Conservation (phyloP, 2,329 filamentous ascomycete genomes). For the Ramularia endophylla region DNA sequence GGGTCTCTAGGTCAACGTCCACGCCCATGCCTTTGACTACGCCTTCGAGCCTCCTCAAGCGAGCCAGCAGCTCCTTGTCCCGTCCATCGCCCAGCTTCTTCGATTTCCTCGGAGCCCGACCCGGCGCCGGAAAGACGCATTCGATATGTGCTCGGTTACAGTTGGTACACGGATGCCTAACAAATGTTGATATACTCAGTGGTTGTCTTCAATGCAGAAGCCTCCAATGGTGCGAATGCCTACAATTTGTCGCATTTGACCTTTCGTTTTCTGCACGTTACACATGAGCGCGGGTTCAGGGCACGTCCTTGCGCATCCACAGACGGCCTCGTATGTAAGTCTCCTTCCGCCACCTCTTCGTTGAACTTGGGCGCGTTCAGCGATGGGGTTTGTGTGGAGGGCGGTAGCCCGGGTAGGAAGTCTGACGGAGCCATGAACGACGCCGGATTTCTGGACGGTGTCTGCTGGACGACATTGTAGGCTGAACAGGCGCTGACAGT, state of each 20-base stretch:
- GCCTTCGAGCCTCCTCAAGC: slow-evolving; percentile 65
- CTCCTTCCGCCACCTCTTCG: slow-evolving; percentile 1
- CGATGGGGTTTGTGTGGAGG: slow-evolving; percentile 17
- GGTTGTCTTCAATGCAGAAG: no score
- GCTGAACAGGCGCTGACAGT: no score
- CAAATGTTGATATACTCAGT: no score
- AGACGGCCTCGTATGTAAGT: slow-evolving; percentile 9
- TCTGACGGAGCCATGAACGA: slow-evolving; percentile 18
- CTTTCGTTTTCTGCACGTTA: slow-evolving; percentile 54
- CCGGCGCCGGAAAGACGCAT: slow-evolving; percentile 69
- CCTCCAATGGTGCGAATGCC: no score
- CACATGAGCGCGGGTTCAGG: slow-evolving; percentile 40
- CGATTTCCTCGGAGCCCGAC: slow-evolving; percentile 62
- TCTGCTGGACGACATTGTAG: background rate
- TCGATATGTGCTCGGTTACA: slow-evolving; percentile 64
- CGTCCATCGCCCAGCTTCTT: slow-evolving; percentile 57
- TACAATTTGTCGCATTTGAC: slow-evolving; percentile 69
- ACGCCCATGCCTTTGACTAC: slow-evolving; percentile 60
- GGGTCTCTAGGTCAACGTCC: slow-evolving; percentile 40
- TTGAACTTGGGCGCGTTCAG: slow-evolving; percentile 4
- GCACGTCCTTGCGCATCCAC: slow-evolving; percentile 29
- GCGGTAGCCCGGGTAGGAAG: slow-evolving; percentile 19
- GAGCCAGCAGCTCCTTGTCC: slow-evolving; percentile 62
- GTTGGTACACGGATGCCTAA: slow-evolving; percentile 62
- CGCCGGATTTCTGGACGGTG: no score